Conservation (phyloP, 139 green algal genomes). For the Microglena sp. region DNA sequence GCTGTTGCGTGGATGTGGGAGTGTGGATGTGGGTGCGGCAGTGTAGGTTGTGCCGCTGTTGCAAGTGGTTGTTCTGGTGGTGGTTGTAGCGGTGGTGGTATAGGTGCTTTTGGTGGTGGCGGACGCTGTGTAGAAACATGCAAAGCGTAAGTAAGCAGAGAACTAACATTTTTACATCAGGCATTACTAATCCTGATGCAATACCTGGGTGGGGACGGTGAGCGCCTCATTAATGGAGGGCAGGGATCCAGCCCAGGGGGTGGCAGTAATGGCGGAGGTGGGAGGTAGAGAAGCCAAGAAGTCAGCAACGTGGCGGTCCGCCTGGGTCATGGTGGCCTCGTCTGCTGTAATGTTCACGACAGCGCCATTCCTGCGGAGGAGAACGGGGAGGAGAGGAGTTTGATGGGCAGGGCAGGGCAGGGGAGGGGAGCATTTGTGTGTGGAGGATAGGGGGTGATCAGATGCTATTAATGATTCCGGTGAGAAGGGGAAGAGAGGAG, state of each 20-base stretch:
- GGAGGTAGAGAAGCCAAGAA: slow-evolving; percentile 76
- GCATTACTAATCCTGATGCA: too few relatives aligned
- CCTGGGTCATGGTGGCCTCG: slow-evolving; percentile 52
- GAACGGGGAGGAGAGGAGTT: too few relatives aligned
- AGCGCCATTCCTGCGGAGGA: slow-evolving; percentile 44
- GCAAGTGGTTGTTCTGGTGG: too few relatives aligned
- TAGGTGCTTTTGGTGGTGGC: too few relatives aligned
- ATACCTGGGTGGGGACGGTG: slow-evolving; percentile 84
- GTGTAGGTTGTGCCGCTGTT: too few relatives aligned
- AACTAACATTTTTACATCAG: too few relatives aligned
- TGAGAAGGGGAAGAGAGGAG: too few relatives aligned
- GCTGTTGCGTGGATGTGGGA: slow-evolving; percentile 1
- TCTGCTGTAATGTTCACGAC: slow-evolving; percentile 95
- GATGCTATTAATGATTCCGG: too few relatives aligned
- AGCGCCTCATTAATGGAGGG: slow-evolving; percentile 75
- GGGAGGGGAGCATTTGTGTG: not conserved
- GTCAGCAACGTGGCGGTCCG: slow-evolving; percentile 37
- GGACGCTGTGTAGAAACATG: too few relatives aligned
- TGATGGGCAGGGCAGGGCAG: not conserved
- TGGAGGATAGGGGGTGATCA: too few relatives aligned
- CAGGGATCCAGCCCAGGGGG: slow-evolving; percentile 29
- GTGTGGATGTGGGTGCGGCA: slow-evolving; percentile 1
- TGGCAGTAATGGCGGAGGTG: not conserved
- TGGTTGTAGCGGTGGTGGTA: too few relatives aligned
- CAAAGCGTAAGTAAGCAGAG: too few relatives aligned